phyloP scores from a whole-genome alignment of 495 filamentous ascomycete species.

The Penicillium argentinense region DNA sequence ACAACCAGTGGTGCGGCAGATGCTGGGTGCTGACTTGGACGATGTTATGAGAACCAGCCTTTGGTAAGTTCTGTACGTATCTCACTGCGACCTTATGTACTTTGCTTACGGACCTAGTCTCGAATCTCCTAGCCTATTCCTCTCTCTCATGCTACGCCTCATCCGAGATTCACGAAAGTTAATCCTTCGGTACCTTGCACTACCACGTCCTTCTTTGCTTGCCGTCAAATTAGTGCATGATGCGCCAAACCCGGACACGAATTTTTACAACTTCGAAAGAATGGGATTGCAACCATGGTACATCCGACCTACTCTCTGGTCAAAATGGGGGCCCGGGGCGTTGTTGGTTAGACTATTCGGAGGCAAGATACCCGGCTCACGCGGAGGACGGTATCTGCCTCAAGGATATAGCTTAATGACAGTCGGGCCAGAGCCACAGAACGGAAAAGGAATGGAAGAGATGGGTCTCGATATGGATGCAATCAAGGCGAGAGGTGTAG shows the following conservation, averaged over 20 bases:
- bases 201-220: conserved; percentile 44
- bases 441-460: conserved; percentile 47
- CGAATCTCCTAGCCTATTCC: conserved; percentile 24
- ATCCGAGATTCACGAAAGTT: conserved; percentile 38
- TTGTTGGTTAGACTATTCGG: conserved; percentile 48
- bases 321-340: conserved; percentile 47
- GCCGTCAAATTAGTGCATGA: conserved; percentile 16
- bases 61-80: conserved; percentile 14
- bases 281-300: conserved; percentile 48
- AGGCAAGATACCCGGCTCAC: conserved; percentile 30
- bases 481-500: conserved; percentile 25
- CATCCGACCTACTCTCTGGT: conserved; percentile 47
- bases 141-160: conserved; percentile 31
- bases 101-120: conserved; percentile 11
- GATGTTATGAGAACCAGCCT: conserved; percentile 26
- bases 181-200: conserved; percentile 45
- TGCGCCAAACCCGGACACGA: conserved; percentile 12
- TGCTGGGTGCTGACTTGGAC: conserved; percentile 24
- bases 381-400: conserved; percentile 46
- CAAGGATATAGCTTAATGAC: conserved; percentile 53
- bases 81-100: background rate
- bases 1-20: conserved; percentile 19
- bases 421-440: conserved; percentile 49
- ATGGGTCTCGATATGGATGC: conserved; percentile 32
- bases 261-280: conserved; percentile 20